Percentiles rank a stretch among this genome's conserved stretches.
These are phyloP conservation scores for Colletotrichum tropicale DNA, from an alignment of 2,329 filamentous ascomycete genomes.

Conservation along the genomic window DNA sequence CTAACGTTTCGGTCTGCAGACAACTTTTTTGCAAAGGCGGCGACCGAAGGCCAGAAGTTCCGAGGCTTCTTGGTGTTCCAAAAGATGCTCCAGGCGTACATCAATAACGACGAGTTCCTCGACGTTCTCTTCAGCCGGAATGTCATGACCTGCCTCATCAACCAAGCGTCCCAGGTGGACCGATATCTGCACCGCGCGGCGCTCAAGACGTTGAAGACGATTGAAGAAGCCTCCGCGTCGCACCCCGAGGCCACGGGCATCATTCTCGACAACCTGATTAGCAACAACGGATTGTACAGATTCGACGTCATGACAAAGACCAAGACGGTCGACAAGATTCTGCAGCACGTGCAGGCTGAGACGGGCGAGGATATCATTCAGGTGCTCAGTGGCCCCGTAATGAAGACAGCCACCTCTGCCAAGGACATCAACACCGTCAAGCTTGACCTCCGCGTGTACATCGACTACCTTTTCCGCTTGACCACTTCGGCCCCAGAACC, in stretches of 20 bases:
- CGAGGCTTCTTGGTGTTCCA: constrained; percentile 90
- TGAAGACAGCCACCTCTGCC: constrained; percentile 18
- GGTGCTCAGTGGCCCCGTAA: constrained; percentile 34
- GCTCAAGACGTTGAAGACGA: constrained; percentile 72
- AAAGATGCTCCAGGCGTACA: constrained; percentile 67
- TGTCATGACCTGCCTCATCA: constrained; percentile 80
- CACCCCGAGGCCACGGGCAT: constrained; percentile 63
- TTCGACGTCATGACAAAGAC: constrained; percentile 88
- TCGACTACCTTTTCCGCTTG: constrained; percentile 59
- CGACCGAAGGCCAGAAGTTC: constrained; percentile 88
- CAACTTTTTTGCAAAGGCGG: constrained; percentile 79
- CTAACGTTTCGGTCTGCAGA: constrained; percentile 51
- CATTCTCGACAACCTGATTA: constrained; percentile 71
- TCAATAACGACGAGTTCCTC: constrained; percentile 42
- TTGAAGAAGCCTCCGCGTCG: constrained; percentile 68
- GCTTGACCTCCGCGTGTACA: constrained; percentile 50
- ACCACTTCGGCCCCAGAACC: constrained; percentile 41
- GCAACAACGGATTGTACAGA: constrained; percentile 72
- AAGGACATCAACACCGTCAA: constrained; percentile 41
- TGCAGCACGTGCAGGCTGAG: constrained; percentile 62
- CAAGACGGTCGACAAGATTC: constrained; percentile 79
- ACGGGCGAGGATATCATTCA: constrained; percentile 60
- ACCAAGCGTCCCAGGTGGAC: constrained; percentile 79
- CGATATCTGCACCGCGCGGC: constrained; percentile 82
- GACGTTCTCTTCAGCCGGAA: constrained; percentile 80